A percentile compares a stretch with the other conserved stretches of the same genome.
phyloP scores from a whole-genome alignment of 1,139 yeast genomes.

The Debaryomyces sp. region DNA sequence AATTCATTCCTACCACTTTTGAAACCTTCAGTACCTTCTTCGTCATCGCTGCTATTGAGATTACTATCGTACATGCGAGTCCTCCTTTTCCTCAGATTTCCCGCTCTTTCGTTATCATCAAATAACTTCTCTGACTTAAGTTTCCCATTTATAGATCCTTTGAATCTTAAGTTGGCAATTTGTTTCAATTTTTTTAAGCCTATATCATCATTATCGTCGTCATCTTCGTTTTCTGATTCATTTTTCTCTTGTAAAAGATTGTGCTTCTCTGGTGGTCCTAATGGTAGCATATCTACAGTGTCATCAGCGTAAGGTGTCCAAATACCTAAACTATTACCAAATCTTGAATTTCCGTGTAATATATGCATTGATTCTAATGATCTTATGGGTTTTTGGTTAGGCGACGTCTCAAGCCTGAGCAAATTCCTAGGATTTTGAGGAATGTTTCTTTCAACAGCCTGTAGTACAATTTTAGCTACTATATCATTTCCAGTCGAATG shows the following conservation, averaged over 20 bases:
- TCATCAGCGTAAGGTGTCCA: constrained; percentile 76
- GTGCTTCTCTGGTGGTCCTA: constrained; percentile 45
- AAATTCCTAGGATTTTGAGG: constrained; percentile 40
- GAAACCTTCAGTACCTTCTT: constrained; percentile 22
- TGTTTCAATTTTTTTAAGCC: constrained; percentile 26
- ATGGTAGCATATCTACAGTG: constrained; percentile 61
- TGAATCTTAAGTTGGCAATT: constrained; percentile 57
- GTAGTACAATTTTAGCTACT: constrained; percentile 57
- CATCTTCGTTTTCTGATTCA: constrained; percentile 10
- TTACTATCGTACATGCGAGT: constrained; percentile 11
- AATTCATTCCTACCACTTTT: constrained; percentile 34
- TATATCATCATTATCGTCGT: constrained; percentile 12
- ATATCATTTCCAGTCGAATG: constrained; percentile 56
- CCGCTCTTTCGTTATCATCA: constrained; percentile 30
- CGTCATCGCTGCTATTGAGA: constrained; percentile 16
- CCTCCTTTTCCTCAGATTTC: constrained; percentile 12
- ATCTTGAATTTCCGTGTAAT: constrained; percentile 62
- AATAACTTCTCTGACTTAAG: constrained; percentile 35
- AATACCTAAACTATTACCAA: constrained; percentile 59
- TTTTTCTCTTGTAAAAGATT: constrained; percentile 14
- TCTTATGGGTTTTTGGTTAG: constrained; percentile 50
- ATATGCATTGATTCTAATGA: constrained; percentile 58
- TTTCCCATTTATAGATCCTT: constrained; percentile 47
- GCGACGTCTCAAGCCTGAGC: constrained; percentile 26
- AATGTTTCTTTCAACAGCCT: constrained; percentile 57